These are phyloP conservation scores for Phytophthora pini DNA, from an alignment of 352 stramenopile genomes.

Conservation along the genomic window DNA sequence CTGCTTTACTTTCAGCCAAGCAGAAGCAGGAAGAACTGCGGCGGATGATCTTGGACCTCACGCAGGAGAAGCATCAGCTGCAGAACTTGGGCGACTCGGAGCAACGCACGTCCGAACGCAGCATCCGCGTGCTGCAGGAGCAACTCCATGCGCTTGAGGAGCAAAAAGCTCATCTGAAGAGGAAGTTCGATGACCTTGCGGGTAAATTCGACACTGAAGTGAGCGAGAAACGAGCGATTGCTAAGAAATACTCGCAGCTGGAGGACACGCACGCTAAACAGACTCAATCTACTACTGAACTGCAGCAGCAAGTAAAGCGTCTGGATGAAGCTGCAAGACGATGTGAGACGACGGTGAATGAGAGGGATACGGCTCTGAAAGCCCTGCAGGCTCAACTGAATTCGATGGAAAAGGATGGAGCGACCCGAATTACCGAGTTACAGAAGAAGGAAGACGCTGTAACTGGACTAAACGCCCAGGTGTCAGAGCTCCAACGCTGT, in stretches of 20 bases:
- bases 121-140: slow-evolving; percentile 38
- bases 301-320: slow-evolving; percentile 21
- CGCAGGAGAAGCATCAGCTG: slow-evolving; percentile 59
- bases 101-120: slow-evolving; percentile 38
- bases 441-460: slow-evolving; percentile 20
- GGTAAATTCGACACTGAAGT: slow-evolving; percentile 25
- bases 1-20: slow-evolving; percentile 49
- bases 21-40: slow-evolving; percentile 66
- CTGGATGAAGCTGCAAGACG: slow-evolving; percentile 17
- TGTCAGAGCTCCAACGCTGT: slow-evolving; percentile 11
- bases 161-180: slow-evolving; percentile 36
- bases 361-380: slow-evolving; percentile 18
- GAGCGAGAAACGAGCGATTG: slow-evolving; percentile 18
- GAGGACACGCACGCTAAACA: slow-evolving; percentile 17
- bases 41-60: slow-evolving; percentile 50
- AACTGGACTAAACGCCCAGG: slow-evolving; percentile 2
- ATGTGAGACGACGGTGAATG: slow-evolving; percentile 14
- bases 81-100: slow-evolving; percentile 50
- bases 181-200: slow-evolving; percentile 33
- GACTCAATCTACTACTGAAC: slow-evolving; percentile 17
- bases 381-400: slow-evolving; percentile 12
- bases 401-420: slow-evolving; percentile 15
- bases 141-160: slow-evolving; percentile 45
- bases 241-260: slow-evolving; percentile 16
- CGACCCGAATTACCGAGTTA: slow-evolving; percentile 7